Conservation (phyloP, 78 protist species). For the Isochrysis galbana region DNA sequence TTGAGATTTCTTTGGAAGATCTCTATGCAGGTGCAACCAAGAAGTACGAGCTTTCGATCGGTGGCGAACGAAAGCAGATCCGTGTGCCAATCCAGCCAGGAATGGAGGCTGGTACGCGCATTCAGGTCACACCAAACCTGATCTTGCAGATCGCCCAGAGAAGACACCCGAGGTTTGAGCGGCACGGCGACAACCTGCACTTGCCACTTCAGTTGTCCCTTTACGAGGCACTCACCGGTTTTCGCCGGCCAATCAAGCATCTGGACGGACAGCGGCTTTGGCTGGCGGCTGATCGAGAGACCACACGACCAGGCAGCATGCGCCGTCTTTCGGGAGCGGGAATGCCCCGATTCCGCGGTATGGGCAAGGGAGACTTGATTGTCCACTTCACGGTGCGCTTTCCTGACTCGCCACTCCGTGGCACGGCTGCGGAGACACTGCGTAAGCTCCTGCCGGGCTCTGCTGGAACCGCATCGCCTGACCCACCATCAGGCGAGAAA, state of each 20-base stretch:
- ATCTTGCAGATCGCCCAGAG: not conserved
- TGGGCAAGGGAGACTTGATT: not conserved
- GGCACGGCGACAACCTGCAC: slow-evolving; percentile 1
- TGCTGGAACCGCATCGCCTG: not conserved
- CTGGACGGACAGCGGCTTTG: not conserved
- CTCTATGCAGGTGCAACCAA: not conserved
- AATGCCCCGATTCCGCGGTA: not conserved
- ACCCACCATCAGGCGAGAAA: not conserved
- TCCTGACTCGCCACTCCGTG: not conserved
- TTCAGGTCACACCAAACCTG: not conserved
- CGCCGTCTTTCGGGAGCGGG: not conserved
- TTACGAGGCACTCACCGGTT: not conserved
- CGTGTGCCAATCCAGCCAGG: not conserved
- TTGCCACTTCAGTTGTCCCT: not conserved
- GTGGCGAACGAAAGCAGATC: not conserved
- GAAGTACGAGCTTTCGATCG: not conserved
- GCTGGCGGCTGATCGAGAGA: not conserved
- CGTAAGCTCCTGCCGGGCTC: not conserved
- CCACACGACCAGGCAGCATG: not conserved
- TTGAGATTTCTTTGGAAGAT: not conserved
- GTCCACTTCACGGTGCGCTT: not conserved
- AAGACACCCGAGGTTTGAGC: not conserved
- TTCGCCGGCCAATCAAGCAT: not conserved
- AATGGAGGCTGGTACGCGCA: not conserved
- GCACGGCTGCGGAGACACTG: not conserved